Evolutionary conservation across 1,284 basidiomycete genomes (phyloP).

Genomic region (Irpex sp.): DNA sequence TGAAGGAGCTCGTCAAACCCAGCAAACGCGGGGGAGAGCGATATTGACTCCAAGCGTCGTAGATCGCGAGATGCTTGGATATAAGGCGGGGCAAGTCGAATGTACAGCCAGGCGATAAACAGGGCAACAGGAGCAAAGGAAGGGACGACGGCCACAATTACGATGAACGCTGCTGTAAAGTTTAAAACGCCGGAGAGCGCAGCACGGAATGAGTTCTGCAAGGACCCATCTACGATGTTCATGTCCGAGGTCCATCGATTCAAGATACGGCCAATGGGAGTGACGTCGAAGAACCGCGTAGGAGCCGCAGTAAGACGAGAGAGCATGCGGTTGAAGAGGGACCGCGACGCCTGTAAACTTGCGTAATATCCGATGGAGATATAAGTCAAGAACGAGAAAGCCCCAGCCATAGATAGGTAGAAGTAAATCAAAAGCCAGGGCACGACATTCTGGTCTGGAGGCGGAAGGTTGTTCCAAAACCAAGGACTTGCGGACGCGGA

Average conservation of each 20-base stretch:
- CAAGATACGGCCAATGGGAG: slow-evolving; percentile 70
- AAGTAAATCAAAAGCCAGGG: slow-evolving; percentile 69
- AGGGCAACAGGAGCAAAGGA: slow-evolving; percentile 68
- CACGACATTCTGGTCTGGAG: slow-evolving; percentile 52
- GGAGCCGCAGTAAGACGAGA: slow-evolving; percentile 55
- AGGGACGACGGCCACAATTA: slow-evolving; percentile 65
- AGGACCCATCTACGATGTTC: slow-evolving; percentile 62
- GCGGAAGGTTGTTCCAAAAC: slow-evolving; percentile 47
- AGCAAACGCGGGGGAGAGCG: slow-evolving; percentile 66
- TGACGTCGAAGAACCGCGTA: slow-evolving; percentile 66
- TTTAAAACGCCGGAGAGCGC: slow-evolving; percentile 57
- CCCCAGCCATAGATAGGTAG: slow-evolving; percentile 55
- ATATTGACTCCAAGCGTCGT: slow-evolving; percentile 66
- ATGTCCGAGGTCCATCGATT: slow-evolving; percentile 83
- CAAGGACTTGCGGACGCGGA: slow-evolving; percentile 24
- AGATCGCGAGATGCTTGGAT: slow-evolving; percentile 70
- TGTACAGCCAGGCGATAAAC: slow-evolving; percentile 70
- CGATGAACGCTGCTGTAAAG: slow-evolving; percentile 63
- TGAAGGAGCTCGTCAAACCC: slow-evolving; percentile 78
- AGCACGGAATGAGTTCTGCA: slow-evolving; percentile 54
- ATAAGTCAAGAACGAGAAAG: slow-evolving; percentile 48
- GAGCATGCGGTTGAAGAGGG: slow-evolving; percentile 52
- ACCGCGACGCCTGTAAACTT: slow-evolving; percentile 60
- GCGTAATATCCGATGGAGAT: slow-evolving; percentile 66
- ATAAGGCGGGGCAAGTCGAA: slow-evolving; percentile 67